Evolutionary conservation across 805 yeast genomes (phyloP).

Genomic region (Candida insectorum): DNA sequence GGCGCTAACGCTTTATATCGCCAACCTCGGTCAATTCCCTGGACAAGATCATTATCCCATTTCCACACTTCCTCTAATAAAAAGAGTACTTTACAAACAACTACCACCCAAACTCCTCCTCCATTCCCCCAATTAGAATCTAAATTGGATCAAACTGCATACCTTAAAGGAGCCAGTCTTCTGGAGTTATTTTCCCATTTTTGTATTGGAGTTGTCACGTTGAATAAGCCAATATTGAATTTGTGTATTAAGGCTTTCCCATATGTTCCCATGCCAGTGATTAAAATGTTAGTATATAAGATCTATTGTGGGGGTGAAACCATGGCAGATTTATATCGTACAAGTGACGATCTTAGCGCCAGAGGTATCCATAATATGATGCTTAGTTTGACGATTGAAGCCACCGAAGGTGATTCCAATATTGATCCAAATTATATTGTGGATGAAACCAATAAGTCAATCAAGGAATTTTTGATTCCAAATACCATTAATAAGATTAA

Average conservation of each 20-base stretch:
- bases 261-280: slow-evolving; percentile 64
- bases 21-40: not conserved
- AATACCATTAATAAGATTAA: slow-evolving; percentile 62
- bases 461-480: slow-evolving; percentile 65
- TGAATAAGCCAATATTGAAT: slow-evolving; percentile 60
- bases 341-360: slow-evolving; percentile 63
- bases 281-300: slow-evolving; percentile 72
- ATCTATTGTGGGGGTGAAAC: slow-evolving; percentile 90
- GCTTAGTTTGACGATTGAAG: slow-evolving; percentile 92
- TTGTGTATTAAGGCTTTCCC: slow-evolving; percentile 67
- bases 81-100: slow-evolving; percentile 1
- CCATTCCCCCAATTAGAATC: not conserved
- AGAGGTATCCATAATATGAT: slow-evolving; percentile 91
- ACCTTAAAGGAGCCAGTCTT: slow-evolving; percentile 51
- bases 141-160: slow-evolving; percentile 19
- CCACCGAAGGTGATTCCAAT: slow-evolving; percentile 74
- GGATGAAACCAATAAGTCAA: slow-evolving; percentile 60
- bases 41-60: not conserved
- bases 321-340: slow-evolving; percentile 60
- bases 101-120: slow-evolving; percentile 1
- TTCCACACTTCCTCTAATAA: slow-evolving; percentile 7
- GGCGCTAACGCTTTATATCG: no score
- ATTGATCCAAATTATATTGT: slow-evolving; percentile 60
- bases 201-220: slow-evolving; percentile 66
- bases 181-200: slow-evolving; percentile 61